These are phyloP conservation scores for Leptodontidium sp. DNA, from an alignment of 2,329 filamentous ascomycete species.

Conservation along the genomic window DNA sequence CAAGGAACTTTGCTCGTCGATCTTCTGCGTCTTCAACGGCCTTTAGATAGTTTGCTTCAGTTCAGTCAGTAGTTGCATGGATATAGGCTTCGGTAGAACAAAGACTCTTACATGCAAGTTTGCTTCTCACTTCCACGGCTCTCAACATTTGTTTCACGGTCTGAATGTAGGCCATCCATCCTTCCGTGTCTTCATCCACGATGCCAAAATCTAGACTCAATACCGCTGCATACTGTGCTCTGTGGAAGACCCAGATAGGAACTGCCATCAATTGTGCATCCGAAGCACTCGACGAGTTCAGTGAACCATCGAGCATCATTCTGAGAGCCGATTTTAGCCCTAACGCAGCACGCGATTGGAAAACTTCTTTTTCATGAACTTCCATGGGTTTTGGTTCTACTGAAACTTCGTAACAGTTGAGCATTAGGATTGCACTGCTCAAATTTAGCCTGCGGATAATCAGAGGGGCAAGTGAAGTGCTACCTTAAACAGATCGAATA, in stretches of 20 bases:
- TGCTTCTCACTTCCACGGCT: conserved; percentile 22
- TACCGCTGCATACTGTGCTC: conserved; percentile 24
- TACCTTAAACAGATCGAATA: conserved; percentile 21
- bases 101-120: conserved; percentile 1
- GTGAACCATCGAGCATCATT: conserved; percentile 5
- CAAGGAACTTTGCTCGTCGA: background rate
- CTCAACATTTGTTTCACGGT: conserved; percentile 26
- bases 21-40: conserved; percentile 21
- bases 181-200: conserved; percentile 27
- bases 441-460: background rate
- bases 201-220: conserved; percentile 25
- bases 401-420: conserved; percentile 4
- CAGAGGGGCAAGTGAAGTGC: background rate
- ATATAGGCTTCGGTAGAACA: background rate
- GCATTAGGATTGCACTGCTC: background rate
- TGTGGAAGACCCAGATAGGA: conserved; percentile 6
- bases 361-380: background rate
- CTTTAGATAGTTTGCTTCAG: conserved; percentile 17
- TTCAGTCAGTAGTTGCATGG: background rate
- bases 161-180: conserved; percentile 28
- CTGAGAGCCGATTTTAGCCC: conserved; percentile 3
- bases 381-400: background rate
- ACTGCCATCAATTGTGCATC: background rate
- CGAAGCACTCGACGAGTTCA: background rate
- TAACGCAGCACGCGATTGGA: background rate